These are phyloP conservation scores for Pontederia crassipes DNA, from an alignment of 176 grass and related monocot genomes.

Conservation along the genomic window DNA sequence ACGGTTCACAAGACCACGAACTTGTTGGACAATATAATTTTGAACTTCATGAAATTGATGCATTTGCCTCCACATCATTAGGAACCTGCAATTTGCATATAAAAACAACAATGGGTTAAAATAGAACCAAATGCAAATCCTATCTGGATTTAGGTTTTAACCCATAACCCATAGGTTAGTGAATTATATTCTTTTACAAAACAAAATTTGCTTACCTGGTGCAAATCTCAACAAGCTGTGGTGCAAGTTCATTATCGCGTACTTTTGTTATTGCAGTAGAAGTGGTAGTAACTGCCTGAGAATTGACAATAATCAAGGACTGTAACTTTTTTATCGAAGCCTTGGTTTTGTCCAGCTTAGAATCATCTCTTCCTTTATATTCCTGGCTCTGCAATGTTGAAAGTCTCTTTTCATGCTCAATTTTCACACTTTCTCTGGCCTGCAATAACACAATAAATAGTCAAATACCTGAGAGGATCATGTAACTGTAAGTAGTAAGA, in stretches of 20 bases:
- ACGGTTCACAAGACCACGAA: constrained; percentile 74
- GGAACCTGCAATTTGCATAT: constrained; percentile 37
- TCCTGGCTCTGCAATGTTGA: constrained; percentile 33
- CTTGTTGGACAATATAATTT: constrained; percentile 91
- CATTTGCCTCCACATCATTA: constrained; percentile 98
- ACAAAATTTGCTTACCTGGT: constrained; percentile 40
- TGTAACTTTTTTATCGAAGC: constrained; percentile 37
- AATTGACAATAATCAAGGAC: constrained; percentile 27
- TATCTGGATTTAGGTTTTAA: no score
- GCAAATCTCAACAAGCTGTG: constrained; percentile 51
- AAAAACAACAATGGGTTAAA: neutral
- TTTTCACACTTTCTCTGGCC: constrained; percentile 46
- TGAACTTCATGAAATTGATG: constrained; percentile 85
- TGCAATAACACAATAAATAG: constrained; percentile 8
- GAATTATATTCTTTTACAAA: neutral
- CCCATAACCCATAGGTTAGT: neutral
- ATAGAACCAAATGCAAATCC: neutral
- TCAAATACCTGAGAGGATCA: neutral
- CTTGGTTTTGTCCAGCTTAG: constrained; percentile 53
- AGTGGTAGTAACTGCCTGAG: constrained; percentile 32
- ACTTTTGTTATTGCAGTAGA: constrained; percentile 41
- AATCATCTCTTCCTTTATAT: constrained; percentile 38
- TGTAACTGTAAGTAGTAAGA: neutral
- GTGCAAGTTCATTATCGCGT: constrained; percentile 52
- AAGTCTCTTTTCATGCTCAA: constrained; percentile 58